phyloP scores from a whole-genome alignment of 768 basidiomycete genomes.

The Hortiboletus flavorubellus region DNA sequence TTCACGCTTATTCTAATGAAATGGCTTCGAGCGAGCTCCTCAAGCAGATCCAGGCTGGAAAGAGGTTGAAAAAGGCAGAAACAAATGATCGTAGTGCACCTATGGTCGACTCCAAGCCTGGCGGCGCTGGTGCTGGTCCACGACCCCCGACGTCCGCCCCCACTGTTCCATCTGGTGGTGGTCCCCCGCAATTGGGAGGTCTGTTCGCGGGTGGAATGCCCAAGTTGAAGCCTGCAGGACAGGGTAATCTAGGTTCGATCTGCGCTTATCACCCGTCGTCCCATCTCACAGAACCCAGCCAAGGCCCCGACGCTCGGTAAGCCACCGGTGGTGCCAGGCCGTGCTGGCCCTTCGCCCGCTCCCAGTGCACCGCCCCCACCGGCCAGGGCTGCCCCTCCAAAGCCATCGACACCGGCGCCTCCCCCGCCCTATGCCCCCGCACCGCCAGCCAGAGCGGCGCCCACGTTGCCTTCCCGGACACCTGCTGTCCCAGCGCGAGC shows the following conservation, averaged over 20 bases:
- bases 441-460: constrained; percentile 35
- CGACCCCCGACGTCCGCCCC: constrained; percentile 21
- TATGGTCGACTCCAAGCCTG: constrained; percentile 44
- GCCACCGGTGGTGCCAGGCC: constrained; percentile 62
- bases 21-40: constrained; percentile 80
- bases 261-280: constrained; percentile 5
- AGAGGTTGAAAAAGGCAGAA: constrained; percentile 72
- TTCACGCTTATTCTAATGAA: not conserved
- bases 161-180: constrained; percentile 32
- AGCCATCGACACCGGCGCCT: constrained; percentile 27
- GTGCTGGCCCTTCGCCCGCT: constrained; percentile 33
- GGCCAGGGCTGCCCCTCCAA: constrained; percentile 28
- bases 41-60: constrained; percentile 81
- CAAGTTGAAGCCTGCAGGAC: constrained; percentile 79
- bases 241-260: constrained; percentile 49
- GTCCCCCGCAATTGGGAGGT: constrained; percentile 77
- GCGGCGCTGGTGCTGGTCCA: constrained; percentile 38
- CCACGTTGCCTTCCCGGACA: constrained; percentile 38
- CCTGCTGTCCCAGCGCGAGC: constrained; percentile 43
- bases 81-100: constrained; percentile 84
- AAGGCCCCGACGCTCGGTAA: constrained; percentile 63
- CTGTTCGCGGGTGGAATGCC: constrained; percentile 92
- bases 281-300: constrained; percentile 35
- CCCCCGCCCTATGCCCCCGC: constrained; percentile 27
- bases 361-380: constrained; percentile 30